phyloP scores from a whole-genome alignment of 345 rosid genomes.

The Xanthoceras sorbifolium region DNA sequence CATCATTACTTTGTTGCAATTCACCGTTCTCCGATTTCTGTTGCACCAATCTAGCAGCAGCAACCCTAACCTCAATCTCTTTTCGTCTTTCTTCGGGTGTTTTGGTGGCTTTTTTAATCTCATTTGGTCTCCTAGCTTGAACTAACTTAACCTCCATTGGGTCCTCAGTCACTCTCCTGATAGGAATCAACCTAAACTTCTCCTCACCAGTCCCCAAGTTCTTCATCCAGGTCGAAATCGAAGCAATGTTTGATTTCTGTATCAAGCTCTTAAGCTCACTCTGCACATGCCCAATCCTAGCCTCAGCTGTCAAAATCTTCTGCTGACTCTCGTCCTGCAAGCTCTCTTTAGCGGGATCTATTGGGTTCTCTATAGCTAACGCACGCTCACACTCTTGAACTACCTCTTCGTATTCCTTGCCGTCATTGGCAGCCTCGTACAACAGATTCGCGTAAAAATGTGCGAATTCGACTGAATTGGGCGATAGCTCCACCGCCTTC shows the following conservation, averaged over 20 bases:
- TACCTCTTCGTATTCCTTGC: constrained; percentile 84
- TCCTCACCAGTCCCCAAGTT: constrained; percentile 84
- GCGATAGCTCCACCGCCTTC: constrained; percentile 73
- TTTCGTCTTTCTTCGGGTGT: constrained; percentile 89
- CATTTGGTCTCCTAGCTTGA: constrained; percentile 81
- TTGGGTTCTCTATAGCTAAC: constrained; percentile 63
- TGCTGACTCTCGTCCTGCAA: constrained; percentile 86
- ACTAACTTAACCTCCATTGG: constrained; percentile 82
- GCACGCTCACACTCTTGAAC: constrained; percentile 84
- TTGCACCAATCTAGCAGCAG: constrained; percentile 85
- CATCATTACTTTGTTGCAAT: constrained; percentile 21
- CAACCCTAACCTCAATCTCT: constrained; percentile 95
- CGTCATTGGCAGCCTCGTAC: constrained; percentile 77
- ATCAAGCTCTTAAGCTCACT: constrained; percentile 69
- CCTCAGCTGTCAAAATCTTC: constrained; percentile 67
- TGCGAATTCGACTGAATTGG: constrained; percentile 74
- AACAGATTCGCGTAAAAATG: constrained; percentile 87
- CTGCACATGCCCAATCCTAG: constrained; percentile 75
- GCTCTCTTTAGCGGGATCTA: constrained; percentile 92
- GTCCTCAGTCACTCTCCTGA: constrained; percentile 75
- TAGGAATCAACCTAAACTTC: constrained; percentile 68
- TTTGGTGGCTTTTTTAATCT: constrained; percentile 91
- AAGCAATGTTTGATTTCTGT: constrained; percentile 71
- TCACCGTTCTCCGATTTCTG: constrained; percentile 63
- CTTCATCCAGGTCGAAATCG: constrained; percentile 85